Percentiles rank a stretch among this genome's conserved stretches.
These are phyloP conservation scores for Gryganskiella cystojenkinii DNA, from an alignment of 192 early-diverging fungal species.

Conservation along the genomic window DNA sequence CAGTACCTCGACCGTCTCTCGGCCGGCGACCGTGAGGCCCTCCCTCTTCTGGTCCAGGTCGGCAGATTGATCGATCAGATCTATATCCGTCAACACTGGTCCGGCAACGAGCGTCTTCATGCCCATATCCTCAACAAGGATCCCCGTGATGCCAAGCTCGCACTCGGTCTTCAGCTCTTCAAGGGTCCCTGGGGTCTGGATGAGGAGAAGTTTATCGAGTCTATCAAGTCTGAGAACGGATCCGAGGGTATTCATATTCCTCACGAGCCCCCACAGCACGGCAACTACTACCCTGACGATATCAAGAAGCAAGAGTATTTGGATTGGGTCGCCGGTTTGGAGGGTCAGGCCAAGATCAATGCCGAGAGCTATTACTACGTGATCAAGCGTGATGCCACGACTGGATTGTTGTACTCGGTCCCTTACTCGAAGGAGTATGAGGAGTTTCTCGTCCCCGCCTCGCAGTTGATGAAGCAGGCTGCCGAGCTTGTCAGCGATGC, in stretches of 20 bases:
- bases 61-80: constrained; percentile 68
- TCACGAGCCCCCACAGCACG: constrained; percentile 59
- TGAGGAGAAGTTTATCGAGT: constrained; percentile 45
- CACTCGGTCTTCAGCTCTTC: constrained; percentile 68
- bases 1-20: constrained; percentile 67
- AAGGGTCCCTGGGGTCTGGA: constrained; percentile 74
- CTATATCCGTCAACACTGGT: constrained; percentile 76
- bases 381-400: constrained; percentile 54
- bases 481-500: constrained; percentile 65
- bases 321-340: constrained; percentile 62
- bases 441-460: constrained; percentile 63
- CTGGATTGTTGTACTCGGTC: constrained; percentile 53
- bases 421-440: constrained; percentile 70
- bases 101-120: constrained; percentile 65
- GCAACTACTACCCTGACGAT: constrained; percentile 79
- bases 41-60: constrained; percentile 69
- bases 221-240: constrained; percentile 17
- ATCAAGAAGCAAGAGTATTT: constrained; percentile 73
- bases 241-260: constrained; percentile 30
- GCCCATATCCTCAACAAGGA: constrained; percentile 50
- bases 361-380: constrained; percentile 77
- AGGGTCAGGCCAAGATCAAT: constrained; percentile 50
- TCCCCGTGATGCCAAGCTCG: constrained; percentile 53
- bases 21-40: constrained; percentile 65
- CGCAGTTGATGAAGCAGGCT: constrained; percentile 64